Evolutionary conservation across 1,284 basidiomycete genomes (phyloP).

Genomic region (Papiliotrema laurentii): DNA sequence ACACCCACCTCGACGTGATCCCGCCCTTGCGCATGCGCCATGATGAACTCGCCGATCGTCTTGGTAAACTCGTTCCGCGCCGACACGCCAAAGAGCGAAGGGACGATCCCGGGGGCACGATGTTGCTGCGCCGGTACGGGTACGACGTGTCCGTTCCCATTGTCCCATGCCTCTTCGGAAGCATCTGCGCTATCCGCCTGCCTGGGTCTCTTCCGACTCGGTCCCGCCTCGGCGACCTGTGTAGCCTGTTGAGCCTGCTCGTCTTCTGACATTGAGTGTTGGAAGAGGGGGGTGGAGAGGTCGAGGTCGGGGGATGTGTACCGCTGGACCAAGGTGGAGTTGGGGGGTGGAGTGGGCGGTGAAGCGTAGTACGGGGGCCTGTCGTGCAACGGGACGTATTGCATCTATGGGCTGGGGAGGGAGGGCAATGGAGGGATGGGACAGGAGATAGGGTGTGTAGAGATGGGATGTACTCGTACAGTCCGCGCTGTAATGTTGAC

Average conservation of each 20-base stretch:
- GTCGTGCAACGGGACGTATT: neutral
- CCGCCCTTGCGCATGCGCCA: conserved; percentile 43
- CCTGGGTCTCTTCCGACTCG: conserved; percentile 29
- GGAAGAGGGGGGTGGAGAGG: neutral
- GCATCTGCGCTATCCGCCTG: no score
- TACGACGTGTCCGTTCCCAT: no score
- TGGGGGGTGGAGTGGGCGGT: neutral
- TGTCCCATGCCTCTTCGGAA: no score
- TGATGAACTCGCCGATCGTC: conserved; percentile 84
- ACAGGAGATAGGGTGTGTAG: no score
- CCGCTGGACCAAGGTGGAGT: neutral
- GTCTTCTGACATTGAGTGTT: conserved; percentile 1
- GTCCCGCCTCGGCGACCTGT: conserved; percentile 12
- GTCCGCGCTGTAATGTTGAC: no score
- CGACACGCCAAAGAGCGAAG: conserved; percentile 86
- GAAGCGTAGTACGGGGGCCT: neutral
- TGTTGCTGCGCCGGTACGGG: no score
- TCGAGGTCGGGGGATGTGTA: neutral
- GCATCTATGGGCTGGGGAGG: no score
- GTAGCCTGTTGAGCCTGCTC: neutral
- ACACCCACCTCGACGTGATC: conserved; percentile 52
- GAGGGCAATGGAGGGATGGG: no score
- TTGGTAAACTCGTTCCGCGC: conserved; percentile 91
- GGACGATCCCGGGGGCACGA: conserved; percentile 63
- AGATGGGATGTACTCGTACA: no score